Percentiles rank a stretch among this genome's conserved stretches.
Evolutionary conservation across 768 basidiomycete species (phyloP).

Genomic region (Leccinum sublutescens): DNA sequence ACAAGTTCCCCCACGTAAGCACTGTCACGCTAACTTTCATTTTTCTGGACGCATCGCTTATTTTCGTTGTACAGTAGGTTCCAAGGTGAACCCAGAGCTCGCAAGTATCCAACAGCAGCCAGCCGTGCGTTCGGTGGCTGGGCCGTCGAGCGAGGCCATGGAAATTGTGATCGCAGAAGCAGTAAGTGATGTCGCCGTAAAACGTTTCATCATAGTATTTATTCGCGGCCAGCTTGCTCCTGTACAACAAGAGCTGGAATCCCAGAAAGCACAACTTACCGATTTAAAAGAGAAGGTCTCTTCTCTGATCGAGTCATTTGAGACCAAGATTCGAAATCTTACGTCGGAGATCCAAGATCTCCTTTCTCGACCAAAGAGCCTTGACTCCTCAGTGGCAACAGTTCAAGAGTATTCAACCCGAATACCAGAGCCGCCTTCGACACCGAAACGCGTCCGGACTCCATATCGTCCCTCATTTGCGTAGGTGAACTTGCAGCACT

Average conservation of each 20-base stretch:
- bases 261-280: conserved; percentile 45
- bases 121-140: conserved; percentile 1
- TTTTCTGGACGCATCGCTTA: background rate
- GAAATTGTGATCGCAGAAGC: conserved; percentile 28
- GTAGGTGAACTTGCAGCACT: conserved; percentile 17
- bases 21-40: background rate
- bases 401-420: conserved; percentile 17
- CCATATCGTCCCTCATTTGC: conserved; percentile 25
- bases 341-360: conserved; percentile 35
- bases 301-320: conserved; percentile 31
- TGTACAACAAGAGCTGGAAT: conserved; percentile 48
- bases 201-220: background rate
- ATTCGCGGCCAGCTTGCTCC: conserved; percentile 44
- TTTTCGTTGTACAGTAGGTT: conserved; percentile 3
- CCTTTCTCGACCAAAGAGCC: conserved; percentile 18
- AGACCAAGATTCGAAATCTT: conserved; percentile 38
- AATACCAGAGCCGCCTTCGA: conserved; percentile 33
- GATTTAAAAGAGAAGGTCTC: conserved; percentile 33
- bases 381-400: conserved; percentile 8
- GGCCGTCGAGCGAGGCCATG: conserved; percentile 9
- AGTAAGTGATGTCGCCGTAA: conserved; percentile 19
- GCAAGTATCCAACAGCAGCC: conserved; percentile 5
- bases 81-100: conserved; percentile 2
- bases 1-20: conserved; percentile 16
- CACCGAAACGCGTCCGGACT: conserved; percentile 34